Percentiles rank a stretch among this genome's conserved stretches.
These are phyloP conservation scores for Ulota crispa DNA, from an alignment of 225 moss, liverwort and hornwort species.

Conservation along the genomic window DNA sequence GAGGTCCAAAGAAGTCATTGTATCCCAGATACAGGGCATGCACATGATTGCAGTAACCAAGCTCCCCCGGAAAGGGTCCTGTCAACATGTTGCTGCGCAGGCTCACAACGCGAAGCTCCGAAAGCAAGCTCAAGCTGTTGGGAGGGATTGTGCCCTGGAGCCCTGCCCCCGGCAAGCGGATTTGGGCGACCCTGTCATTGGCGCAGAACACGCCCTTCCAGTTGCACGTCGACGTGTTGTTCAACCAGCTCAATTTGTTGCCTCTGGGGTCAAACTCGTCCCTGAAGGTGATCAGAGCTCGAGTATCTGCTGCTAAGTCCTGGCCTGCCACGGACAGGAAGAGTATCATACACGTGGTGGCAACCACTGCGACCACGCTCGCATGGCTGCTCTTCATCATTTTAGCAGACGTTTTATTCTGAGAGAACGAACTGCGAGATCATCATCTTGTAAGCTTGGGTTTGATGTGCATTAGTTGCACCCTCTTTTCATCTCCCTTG, in stretches of 20 bases:
- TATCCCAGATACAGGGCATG: slow-evolving; percentile 59
- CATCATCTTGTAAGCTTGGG: slow-evolving; percentile 26
- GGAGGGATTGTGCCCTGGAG: slow-evolving; percentile 41
- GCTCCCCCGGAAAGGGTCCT: slow-evolving; percentile 66
- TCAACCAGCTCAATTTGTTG: slow-evolving; percentile 36
- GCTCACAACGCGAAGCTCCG: slow-evolving; percentile 79
- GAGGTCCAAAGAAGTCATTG: slow-evolving; percentile 60
- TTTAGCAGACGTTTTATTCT: background rate
- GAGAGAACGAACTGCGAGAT: background rate
- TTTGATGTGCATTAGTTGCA: background rate
- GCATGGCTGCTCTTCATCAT: slow-evolving; percentile 10
- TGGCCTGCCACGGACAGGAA: slow-evolving; percentile 29
- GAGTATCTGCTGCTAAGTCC: slow-evolving; percentile 45
- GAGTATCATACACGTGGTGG: slow-evolving; percentile 15
- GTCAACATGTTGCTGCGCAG: slow-evolving; percentile 62
- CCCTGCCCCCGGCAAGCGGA: slow-evolving; percentile 44
- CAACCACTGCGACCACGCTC: slow-evolving; percentile 10
- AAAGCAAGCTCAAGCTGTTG: slow-evolving; percentile 56
- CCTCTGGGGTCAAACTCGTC: slow-evolving; percentile 34
- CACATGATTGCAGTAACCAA: slow-evolving; percentile 52
- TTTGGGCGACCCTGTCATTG: slow-evolving; percentile 27
- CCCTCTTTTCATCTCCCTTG: slow-evolving; percentile 15
- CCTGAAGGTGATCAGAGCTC: slow-evolving; percentile 40
- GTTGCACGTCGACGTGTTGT: slow-evolving; percentile 30
- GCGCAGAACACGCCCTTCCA: slow-evolving; percentile 45